Conservation (phyloP, 805 yeast genomes). For the Ogataea paraovalis region DNA sequence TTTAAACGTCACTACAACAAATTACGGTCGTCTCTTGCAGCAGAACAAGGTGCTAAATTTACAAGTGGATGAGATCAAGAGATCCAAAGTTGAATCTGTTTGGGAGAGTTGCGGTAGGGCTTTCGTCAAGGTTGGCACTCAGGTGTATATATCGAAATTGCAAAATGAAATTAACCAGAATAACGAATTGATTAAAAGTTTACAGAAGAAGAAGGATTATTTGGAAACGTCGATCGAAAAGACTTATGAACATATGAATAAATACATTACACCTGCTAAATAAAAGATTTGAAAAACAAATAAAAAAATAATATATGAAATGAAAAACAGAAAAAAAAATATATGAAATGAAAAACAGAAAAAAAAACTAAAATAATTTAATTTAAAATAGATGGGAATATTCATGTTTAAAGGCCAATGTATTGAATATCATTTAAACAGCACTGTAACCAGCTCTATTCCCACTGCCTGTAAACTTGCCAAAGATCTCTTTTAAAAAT, state of each 20-base stretch:
- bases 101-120: constrained; percentile 88
- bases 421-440: too few relatives aligned
- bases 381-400: background rate
- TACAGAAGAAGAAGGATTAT: constrained; percentile 67
- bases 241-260: constrained; percentile 58
- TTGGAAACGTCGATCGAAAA: constrained; percentile 74
- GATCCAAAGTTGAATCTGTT: constrained; percentile 45
- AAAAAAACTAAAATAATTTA: too few relatives aligned
- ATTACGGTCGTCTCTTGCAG: constrained; percentile 45
- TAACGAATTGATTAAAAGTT: constrained; percentile 54
- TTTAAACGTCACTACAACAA: constrained; percentile 49
- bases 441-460: constrained; percentile 92
- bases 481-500: constrained; percentile 62
- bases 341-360: background rate
- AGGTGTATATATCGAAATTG: constrained; percentile 46
- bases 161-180: constrained; percentile 48
- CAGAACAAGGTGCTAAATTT: constrained; percentile 50
- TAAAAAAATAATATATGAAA: background rate
- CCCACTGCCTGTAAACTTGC: constrained; percentile 59
- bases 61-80: constrained; percentile 52
- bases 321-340: background rate
- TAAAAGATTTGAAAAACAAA: background rate
- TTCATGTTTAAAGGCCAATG: too few relatives aligned
- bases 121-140: constrained; percentile 45
- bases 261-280: constrained; percentile 5